Evolutionary conservation across 192 early-diverging fungal species (phyloP), one percentile per base, ranked within the genome.

Genomic region (Kappamyces sp.): DNA sequence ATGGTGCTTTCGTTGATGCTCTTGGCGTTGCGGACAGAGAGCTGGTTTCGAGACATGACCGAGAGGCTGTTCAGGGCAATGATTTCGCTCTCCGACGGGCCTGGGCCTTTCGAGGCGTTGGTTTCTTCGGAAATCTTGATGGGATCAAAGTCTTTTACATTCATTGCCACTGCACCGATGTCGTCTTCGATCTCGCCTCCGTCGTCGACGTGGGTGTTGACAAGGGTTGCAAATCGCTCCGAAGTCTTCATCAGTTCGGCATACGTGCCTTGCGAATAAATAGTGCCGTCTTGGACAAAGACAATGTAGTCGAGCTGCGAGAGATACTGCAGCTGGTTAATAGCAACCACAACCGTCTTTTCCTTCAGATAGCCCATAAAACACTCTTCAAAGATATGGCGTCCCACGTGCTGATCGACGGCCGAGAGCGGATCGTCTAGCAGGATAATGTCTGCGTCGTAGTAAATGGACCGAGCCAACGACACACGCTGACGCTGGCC

Each of bases 341-440:
- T 85, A 3, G 82, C 80, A 63, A 86, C 74, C 6, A 87, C 53
- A 0, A 87, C 69, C 7, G 84, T 86, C 69, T 85, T 87, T 47
- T 47, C 32, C 12, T 51, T 60, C 42, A 70, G 57, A 34, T 66
- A 52, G 43, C 54, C 51, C n/a, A 70, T 66, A 54, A 87, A 72
- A 40, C 77, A 75, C 47, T 79, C 66, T 62, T 87, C 82, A 43
- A 87, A 70, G 40, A 87, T 85, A 59, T 82, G 78, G 6, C 75
- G 62, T 8, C 76, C 78, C 51, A 85, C 83, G 48, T 81, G 78
- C 4, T 78, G 70, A 55, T 87, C 85, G 0, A 87, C 85, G 5
- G 85, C 85, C 10, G 79, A 77, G 1, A 92, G 63, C 13, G 87
- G 86, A 67, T 94, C 94, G 61, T 83, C 87, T 35, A 85, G 74